Base-by-base conservation (phyloP, 805 yeast species). In the Wickerhamia fluorescens region DNA sequence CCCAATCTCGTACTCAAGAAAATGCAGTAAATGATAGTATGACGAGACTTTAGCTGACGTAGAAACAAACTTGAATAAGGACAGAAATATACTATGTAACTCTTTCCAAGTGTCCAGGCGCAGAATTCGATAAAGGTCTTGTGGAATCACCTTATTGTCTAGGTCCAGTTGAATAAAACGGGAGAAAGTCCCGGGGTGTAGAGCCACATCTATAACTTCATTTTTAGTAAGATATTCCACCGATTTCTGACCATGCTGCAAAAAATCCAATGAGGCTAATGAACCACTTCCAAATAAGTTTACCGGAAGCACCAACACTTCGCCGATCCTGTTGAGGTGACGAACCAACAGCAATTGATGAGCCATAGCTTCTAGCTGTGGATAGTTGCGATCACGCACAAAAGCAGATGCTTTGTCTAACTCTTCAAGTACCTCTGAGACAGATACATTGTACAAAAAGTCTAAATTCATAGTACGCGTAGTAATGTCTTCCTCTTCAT, bases 401-500 rank as follows among this genome's bases (percentile, higher is more conserved):
- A 63, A 63, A 2, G 28, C 36, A 1, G 64, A 45, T 1, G 70
- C 45, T 6, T 34, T 35, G 4, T 58, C 49, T 5, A 75, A 34
- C n/a, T 49, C 56, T 6, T 42, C 38, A 4, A 45, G 18, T 1
- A 57, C 48, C 6, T 41, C 36, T 12, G 41, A 44, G 4, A 46
- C 29, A 8, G 49, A 33, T 6, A 57, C 43, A 26, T 41, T 46
- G 9, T 29, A 27, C 26, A 61, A 47, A 30, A 55, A 56, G 35
- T 39, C 43, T 66, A 62, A 42, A 21, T 74, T 76, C 76, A 78
- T 73, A 9, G 66, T 63, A 40, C 78, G 72, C 2, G 80, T 71
- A 32, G 76, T 75, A 18, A 82, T 55, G 52, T 83, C 94, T 46
- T 82, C 92, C 44, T 79, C 92, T 44, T 81, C 86, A 38, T 71